These are phyloP conservation scores for Solanum virginianum DNA, from an alignment of 257 asterid genomes.

Conservation along the genomic window DNA sequence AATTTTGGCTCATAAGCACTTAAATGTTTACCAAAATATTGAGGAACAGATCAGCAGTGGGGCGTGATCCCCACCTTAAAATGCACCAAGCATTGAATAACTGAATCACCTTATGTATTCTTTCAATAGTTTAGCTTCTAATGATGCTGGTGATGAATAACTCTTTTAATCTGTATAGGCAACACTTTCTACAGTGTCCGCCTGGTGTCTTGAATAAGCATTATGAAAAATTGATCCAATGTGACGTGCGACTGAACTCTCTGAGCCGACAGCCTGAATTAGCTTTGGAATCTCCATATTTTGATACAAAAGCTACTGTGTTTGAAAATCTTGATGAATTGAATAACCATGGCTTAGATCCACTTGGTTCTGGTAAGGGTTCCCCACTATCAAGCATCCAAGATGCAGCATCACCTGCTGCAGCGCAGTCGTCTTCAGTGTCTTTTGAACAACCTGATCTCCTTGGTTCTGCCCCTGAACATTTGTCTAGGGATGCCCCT, in stretches of 20 bases:
- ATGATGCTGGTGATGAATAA: not conserved
- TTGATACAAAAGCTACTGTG: constrained; percentile 32
- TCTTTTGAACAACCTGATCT: constrained; percentile 18
- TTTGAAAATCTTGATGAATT: constrained; percentile 35
- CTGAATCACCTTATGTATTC: not conserved
- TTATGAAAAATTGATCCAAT: constrained; percentile 69
- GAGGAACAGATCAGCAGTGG: not conserved
- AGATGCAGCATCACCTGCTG: constrained; percentile 33
- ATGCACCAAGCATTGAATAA: not conserved
- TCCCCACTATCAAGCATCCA: constrained; percentile 27
- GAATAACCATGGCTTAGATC: constrained; percentile 14
- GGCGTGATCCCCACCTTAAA: not conserved
- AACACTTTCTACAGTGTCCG: constrained; percentile 56
- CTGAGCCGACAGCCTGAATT: constrained; percentile 58
- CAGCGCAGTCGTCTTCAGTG: constrained; percentile 29
- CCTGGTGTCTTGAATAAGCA: constrained; percentile 63
- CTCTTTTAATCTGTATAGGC: constrained; percentile 32
- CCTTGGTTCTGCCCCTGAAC: constrained; percentile 5
- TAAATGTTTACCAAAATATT: not conserved
- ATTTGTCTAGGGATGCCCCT: constrained; percentile 28
- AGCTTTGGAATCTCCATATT: constrained; percentile 38
- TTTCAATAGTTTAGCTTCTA: not conserved
- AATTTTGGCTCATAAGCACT: not conserved
- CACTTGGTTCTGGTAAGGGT: constrained; percentile 15
- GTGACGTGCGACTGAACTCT: constrained; percentile 45